A percentile compares a stretch with the other conserved stretches of the same genome.
Conservation (phyloP, 148 eudicot species). For the Camellia sinensis region DNA sequence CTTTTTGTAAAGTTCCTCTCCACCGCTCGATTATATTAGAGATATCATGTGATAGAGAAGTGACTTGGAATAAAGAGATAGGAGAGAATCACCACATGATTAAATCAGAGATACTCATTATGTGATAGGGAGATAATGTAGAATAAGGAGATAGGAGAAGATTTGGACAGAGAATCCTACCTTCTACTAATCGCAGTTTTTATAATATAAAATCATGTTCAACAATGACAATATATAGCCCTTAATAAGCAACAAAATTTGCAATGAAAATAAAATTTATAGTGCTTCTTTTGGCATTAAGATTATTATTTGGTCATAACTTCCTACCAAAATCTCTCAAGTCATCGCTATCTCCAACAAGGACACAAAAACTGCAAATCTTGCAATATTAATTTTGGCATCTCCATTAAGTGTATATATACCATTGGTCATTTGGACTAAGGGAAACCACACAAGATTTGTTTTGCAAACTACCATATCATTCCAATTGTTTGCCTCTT, state of each 20-base stretch:
- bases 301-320: not conserved
- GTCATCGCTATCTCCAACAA: conserved; percentile 12
- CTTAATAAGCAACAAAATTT: not conserved
- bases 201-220: not conserved
- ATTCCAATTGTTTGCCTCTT: conserved; percentile 6
- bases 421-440: conserved; percentile 12
- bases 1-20: too few relatives aligned
- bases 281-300: not conserved
- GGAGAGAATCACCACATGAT: too few relatives aligned
- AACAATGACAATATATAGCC: not conserved
- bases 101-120: too few relatives aligned
- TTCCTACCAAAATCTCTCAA: conserved; percentile 4
- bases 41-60: too few relatives aligned
- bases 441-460: not conserved
- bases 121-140: too few relatives aligned
- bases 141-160: too few relatives aligned
- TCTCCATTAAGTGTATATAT: conserved; percentile 19
- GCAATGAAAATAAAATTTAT: not conserved
- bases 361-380: not conserved
- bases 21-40: too few relatives aligned
- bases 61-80: too few relatives aligned
- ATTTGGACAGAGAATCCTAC: too few relatives aligned
- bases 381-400: conserved; percentile 11
- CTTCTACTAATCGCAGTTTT: too few relatives aligned
- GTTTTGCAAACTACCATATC: conserved; percentile 13